Evolutionary conservation across 805 yeast genomes (phyloP).

Genomic region (Starmerella potacharoeniae): DNA sequence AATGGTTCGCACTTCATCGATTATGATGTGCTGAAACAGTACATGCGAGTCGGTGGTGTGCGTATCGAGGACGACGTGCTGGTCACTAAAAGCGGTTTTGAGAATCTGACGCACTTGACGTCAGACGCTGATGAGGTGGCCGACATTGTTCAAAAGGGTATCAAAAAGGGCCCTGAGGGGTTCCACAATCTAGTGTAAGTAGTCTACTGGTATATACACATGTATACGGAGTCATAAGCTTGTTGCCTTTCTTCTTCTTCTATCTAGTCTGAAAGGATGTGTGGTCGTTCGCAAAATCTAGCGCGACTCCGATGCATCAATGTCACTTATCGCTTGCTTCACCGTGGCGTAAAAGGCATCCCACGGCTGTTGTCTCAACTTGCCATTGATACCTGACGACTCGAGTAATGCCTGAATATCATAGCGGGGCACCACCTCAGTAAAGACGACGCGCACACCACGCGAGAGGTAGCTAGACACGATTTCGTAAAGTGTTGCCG

Average conservation of each 20-base stretch:
- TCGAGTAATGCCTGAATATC: constrained; percentile 41
- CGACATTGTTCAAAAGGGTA: constrained; percentile 59
- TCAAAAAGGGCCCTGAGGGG: constrained; percentile 29
- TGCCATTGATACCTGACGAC: constrained; percentile 43
- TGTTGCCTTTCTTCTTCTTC: too few relatives aligned
- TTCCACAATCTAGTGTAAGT: constrained; percentile 13
- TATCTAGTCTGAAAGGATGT: neutral
- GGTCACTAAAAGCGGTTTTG: constrained; percentile 65
- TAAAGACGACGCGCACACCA: constrained; percentile 46
- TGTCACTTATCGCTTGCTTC: constrained; percentile 37
- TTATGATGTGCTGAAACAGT: constrained; percentile 54
- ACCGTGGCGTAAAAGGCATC: constrained; percentile 37
- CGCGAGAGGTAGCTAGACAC: constrained; percentile 43
- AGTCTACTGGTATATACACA: neutral
- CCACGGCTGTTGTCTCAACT: constrained; percentile 29
- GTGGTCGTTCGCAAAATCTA: too few relatives aligned
- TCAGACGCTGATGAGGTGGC: constrained; percentile 77
- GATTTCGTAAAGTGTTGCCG: constrained; percentile 57
- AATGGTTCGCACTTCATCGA: constrained; percentile 45
- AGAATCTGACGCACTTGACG: constrained; percentile 71
- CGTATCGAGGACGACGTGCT: constrained; percentile 89
- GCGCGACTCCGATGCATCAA: neutral
- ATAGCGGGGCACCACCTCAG: constrained; percentile 43
- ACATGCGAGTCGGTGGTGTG: constrained; percentile 91
- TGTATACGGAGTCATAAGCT: too few relatives aligned